A percentile compares a stretch with the other conserved stretches of the same genome.
These are phyloP conservation scores for Dissophora ornata DNA, from an alignment of 192 early-diverging fungal genomes.

Conservation along the genomic window DNA sequence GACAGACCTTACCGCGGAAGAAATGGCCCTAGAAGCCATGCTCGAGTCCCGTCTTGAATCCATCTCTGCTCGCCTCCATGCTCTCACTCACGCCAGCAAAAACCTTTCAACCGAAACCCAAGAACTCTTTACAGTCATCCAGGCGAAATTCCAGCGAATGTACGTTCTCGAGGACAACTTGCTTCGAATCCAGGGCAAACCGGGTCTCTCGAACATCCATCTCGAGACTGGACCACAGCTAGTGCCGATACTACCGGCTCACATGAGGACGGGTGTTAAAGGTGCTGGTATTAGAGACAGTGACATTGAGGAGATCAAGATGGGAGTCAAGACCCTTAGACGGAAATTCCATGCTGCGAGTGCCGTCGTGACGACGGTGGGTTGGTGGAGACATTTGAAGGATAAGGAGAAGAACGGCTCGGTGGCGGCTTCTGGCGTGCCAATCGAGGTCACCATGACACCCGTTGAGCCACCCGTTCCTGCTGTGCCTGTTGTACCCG, in stretches of 20 bases:
- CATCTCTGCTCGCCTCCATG: slow-evolving; percentile 21
- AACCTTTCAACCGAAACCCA: slow-evolving; percentile 23
- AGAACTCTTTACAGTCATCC: slow-evolving; percentile 3
- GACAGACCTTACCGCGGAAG: slow-evolving; percentile 36
- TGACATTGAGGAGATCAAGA: slow-evolving; percentile 49
- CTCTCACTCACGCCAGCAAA: slow-evolving; percentile 5
- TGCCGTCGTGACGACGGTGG: slow-evolving; percentile 26
- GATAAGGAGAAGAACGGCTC: slow-evolving; percentile 10
- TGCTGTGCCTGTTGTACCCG: background rate
- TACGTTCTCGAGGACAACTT: slow-evolving; percentile 36
- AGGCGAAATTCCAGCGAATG: slow-evolving; percentile 28
- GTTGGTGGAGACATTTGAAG: slow-evolving; percentile 55
- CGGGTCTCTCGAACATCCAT: slow-evolving; percentile 26
- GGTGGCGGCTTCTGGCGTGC: background rate
- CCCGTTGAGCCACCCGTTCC: background rate
- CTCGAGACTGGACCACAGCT: slow-evolving; percentile 18
- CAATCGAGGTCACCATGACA: background rate
- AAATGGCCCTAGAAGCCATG: slow-evolving; percentile 41
- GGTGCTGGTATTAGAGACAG: slow-evolving; percentile 11
- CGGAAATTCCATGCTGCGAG: slow-evolving; percentile 50
- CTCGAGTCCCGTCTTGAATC: slow-evolving; percentile 46
- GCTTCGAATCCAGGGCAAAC: slow-evolving; percentile 49
- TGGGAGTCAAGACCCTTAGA: slow-evolving; percentile 52
- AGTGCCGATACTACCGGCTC: too few relatives aligned
- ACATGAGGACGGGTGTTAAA: too few relatives aligned